phyloP scores from a whole-genome alignment of 768 basidiomycete species.

The Ramaria rubella region DNA sequence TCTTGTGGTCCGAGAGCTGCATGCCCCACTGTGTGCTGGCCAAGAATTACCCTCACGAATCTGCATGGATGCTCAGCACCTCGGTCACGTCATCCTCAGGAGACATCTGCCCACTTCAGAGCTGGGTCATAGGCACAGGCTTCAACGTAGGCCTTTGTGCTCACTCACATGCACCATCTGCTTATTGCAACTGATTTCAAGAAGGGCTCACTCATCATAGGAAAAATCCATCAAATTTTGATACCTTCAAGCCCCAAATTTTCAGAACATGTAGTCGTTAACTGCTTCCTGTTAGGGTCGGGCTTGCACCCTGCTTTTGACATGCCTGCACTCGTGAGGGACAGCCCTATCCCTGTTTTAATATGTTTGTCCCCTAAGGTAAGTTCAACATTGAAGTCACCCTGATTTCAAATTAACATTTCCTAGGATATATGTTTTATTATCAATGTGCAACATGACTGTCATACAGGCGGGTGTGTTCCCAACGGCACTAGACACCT shows the following conservation, averaged over 20 bases:
- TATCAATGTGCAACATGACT: constrained; percentile 24
- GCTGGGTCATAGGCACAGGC: neutral
- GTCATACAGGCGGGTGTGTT: constrained; percentile 12
- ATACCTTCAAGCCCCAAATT: neutral
- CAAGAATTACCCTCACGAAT: no score
- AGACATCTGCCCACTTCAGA: neutral
- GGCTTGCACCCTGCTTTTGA: neutral
- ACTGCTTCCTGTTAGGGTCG: neutral
- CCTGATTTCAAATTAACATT: neutral
- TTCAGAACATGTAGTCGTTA: neutral
- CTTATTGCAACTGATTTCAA: neutral
- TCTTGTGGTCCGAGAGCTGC: neutral
- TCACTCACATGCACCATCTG: neutral
- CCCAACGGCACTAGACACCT: constrained; percentile 5
- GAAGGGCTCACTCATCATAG: neutral
- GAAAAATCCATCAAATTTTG: neutral
- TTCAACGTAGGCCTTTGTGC: neutral
- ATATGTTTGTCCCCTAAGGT: neutral
- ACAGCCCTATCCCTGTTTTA: neutral
- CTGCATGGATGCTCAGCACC: neutral
- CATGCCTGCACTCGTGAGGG: neutral
- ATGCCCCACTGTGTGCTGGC: no score
- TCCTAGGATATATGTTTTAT: constrained; percentile 17
- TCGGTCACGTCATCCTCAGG: neutral
- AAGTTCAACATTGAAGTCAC: neutral